Evolutionary conservation across 2,329 filamentous ascomycete genomes (phyloP), one percentile per base, ranked within the genome.

Genomic region (Xylariaceae sp.): DNA sequence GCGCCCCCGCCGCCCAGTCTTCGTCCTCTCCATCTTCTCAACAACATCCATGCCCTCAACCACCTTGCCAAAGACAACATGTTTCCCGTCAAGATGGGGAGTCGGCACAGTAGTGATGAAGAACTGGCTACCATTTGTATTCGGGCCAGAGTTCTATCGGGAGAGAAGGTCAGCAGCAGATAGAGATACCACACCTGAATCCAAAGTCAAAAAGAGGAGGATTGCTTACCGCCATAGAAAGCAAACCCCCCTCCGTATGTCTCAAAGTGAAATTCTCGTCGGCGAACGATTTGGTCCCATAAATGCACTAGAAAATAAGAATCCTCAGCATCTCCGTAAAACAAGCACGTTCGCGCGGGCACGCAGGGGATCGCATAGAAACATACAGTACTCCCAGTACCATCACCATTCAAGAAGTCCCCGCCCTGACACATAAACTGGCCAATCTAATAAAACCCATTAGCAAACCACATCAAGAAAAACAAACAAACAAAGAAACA

Each of bases 341-440:
- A 49, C 21, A 15, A 15, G n/a, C 15, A 13, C 8, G 2, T 16
- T 16, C 42, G 13, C 19, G 10, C 10, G n/a, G 16, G 44, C 29
- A 30, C 19, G 36, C 15, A 8, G 29, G 15, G 16, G 19, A n/a
- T 10, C 6, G 13, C 9, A 9, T 36, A 36, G 22, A 5, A 44
- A 60, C 63, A 54, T 60, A 68, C 66, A 10, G 86, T 87, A 44
- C 86, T 91, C 8, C 94, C 94, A 0, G 89, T 95, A 48, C 94
- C 94, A 71, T 97, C 89, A 49, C 91, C 89, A 65, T 96, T 91
- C 58, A 96, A 76, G 71, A 97, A 97, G 72, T 99, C 94, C 50
- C 94, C 94, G 43, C 92, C 92, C 72, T 99, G 94, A 66, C 94
- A 88, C 92, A 97, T 97, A 75, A 97, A 96, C 66, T 89, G 88